Evolutionary conservation across 2,329 filamentous ascomycete species (phyloP).

Genomic region (Cladorrhinum sp.): DNA sequence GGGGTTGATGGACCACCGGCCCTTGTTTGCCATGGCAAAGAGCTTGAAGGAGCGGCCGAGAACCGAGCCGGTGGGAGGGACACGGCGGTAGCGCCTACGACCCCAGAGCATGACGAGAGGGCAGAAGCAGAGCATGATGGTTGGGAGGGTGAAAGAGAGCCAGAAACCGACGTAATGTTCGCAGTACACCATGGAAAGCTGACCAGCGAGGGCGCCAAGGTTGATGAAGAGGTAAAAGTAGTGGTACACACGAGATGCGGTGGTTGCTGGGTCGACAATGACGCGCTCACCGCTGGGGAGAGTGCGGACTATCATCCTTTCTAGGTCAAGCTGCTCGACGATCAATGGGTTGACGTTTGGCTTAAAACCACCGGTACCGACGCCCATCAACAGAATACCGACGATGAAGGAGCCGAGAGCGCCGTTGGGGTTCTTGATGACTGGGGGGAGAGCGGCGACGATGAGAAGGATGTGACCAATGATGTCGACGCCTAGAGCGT

Average conservation of each 20-base stretch:
- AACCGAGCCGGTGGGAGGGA: conserved; percentile 64
- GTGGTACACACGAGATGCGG: conserved; percentile 60
- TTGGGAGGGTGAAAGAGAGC: conserved; percentile 67
- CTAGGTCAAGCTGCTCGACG: conserved; percentile 60
- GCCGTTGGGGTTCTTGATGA: conserved; percentile 54
- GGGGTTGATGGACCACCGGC: conserved; percentile 67
- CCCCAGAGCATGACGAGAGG: conserved; percentile 60
- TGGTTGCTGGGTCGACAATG: conserved; percentile 62
- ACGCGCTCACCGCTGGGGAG: conserved; percentile 57
- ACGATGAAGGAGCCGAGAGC: conserved; percentile 63
- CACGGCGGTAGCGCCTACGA: conserved; percentile 55
- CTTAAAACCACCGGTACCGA: conserved; percentile 75
- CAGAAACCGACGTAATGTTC: conserved; percentile 75
- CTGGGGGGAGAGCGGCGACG: conserved; percentile 59
- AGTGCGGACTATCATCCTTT: conserved; percentile 52
- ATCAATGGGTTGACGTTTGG: conserved; percentile 67
- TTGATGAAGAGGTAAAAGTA: conserved; percentile 75
- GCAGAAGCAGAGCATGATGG: conserved; percentile 59
- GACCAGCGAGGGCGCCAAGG: conserved; percentile 61
- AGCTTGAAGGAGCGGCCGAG: conserved; percentile 62
- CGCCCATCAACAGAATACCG: conserved; percentile 48
- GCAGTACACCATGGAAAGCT: conserved; percentile 66
- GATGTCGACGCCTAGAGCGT: conserved; percentile 59
- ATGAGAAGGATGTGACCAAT: conserved; percentile 66
- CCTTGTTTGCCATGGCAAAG: conserved; percentile 61